These are phyloP conservation scores for Suillus variegatus DNA, from an alignment of 768 basidiomycete species.

Conservation along the genomic window DNA sequence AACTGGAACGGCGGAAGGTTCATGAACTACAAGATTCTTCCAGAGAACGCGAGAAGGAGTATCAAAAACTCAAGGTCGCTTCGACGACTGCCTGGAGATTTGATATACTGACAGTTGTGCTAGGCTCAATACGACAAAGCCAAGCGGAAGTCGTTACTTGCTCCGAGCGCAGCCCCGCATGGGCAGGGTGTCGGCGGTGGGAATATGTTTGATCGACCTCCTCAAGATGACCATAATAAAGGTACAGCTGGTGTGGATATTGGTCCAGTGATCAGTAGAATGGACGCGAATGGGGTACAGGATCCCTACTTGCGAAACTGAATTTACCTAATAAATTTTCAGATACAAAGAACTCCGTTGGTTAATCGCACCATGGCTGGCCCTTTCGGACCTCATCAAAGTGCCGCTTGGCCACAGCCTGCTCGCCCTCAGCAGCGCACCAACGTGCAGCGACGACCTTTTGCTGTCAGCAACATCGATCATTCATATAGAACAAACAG, in stretches of 20 bases:
- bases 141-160: conserved; percentile 78
- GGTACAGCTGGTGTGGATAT: conserved; percentile 42
- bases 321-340: conserved; percentile 10
- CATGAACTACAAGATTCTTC: conserved; percentile 73
- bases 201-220: conserved; percentile 17
- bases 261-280: conserved; percentile 59
- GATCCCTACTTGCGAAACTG: not conserved
- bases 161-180: conserved; percentile 30
- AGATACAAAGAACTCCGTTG: conserved; percentile 76
- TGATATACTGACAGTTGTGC: conserved; percentile 2
- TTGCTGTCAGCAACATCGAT: conserved; percentile 34
- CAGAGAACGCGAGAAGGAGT: conserved; percentile 82
- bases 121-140: conserved; percentile 80
- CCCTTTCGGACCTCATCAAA: conserved; percentile 34
- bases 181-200: conserved; percentile 20
- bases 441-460: conserved; percentile 45
- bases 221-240: conserved; percentile 21
- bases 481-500: conserved; percentile 46
- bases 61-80: conserved; percentile 78
- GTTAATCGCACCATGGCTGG: conserved; percentile 45
- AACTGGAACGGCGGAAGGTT: conserved; percentile 73
- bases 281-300: conserved; percentile 64
- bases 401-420: conserved; percentile 31
- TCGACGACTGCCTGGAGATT: not conserved
- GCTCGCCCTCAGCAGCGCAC: conserved; percentile 21